A percentile compares a stretch with the other conserved stretches of the same genome.
These are phyloP conservation scores for Xerocomus minutiporus DNA, from an alignment of 1,284 basidiomycete genomes.

Conservation along the genomic window DNA sequence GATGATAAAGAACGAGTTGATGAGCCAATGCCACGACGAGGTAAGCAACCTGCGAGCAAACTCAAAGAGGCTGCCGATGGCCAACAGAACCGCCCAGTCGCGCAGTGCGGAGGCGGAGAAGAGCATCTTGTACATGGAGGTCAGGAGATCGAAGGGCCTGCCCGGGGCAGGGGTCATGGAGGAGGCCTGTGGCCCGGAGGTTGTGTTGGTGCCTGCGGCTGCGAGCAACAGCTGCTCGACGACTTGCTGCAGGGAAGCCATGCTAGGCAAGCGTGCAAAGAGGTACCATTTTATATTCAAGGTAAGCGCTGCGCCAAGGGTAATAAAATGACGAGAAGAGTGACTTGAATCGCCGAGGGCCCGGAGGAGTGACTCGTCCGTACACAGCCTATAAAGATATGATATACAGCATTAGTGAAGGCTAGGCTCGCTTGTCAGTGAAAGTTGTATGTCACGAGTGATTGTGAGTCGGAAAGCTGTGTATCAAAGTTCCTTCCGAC, in stretches of 20 bases:
- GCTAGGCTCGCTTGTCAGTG: not conserved
- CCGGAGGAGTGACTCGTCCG: not conserved
- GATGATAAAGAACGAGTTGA: slow-evolving; percentile 58
- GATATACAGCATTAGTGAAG: not conserved
- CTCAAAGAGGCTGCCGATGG: slow-evolving; percentile 60
- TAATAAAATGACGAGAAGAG: not conserved
- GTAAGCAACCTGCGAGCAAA: slow-evolving; percentile 45
- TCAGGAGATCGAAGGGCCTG: slow-evolving; percentile 20
- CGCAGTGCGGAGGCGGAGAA: slow-evolving; percentile 49
- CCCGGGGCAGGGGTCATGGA: not conserved
- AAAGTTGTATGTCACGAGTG: not conserved
- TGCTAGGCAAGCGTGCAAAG: not conserved
- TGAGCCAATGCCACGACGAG: slow-evolving; percentile 40
- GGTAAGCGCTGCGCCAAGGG: not conserved
- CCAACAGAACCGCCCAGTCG: slow-evolving; percentile 62
- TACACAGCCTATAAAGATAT: not conserved
- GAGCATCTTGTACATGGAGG: slow-evolving; percentile 38
- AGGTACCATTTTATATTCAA: not conserved
- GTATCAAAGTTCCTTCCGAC: slow-evolving; percentile 1
- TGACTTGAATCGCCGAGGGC: too few species aligned
- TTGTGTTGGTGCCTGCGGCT: slow-evolving; percentile 13
- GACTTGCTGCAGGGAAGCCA: slow-evolving; percentile 30
- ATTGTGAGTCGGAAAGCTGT: not conserved
- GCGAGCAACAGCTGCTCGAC: slow-evolving; percentile 30
- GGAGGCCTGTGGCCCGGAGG: not conserved